phyloP scores from a whole-genome alignment of 2,329 filamentous ascomycete species.

The Biscogniauxia marginata region DNA sequence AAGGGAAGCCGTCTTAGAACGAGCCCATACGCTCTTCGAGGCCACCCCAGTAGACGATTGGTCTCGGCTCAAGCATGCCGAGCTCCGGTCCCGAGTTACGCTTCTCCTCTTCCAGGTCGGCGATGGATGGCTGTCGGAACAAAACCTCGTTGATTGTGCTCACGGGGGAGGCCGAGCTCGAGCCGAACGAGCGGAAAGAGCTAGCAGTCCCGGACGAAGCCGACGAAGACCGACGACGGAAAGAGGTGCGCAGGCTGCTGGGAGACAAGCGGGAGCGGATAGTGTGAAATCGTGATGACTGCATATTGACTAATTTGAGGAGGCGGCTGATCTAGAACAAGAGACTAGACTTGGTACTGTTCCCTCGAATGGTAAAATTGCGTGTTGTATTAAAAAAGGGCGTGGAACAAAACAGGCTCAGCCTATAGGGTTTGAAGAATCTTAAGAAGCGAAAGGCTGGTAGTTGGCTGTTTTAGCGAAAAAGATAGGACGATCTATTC shows the following conservation, averaged over 20 bases:
- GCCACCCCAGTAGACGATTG: slow-evolving; percentile 62
- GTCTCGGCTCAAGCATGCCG: slow-evolving; percentile 59
- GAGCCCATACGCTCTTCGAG: slow-evolving; percentile 59
- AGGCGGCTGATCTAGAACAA: slow-evolving; percentile 2
- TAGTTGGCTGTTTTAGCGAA: slow-evolving; percentile 14
- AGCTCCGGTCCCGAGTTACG: slow-evolving; percentile 52
- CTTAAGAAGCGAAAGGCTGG: slow-evolving; percentile 30
- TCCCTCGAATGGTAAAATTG: too few species aligned
- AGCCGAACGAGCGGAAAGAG: slow-evolving; percentile 42
- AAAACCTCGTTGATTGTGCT: slow-evolving; percentile 60
- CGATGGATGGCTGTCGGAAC: slow-evolving; percentile 55
- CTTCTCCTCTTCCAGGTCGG: slow-evolving; percentile 58
- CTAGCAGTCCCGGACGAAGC: slow-evolving; percentile 43
- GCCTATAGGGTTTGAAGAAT: slow-evolving; percentile 27
- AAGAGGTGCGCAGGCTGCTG: slow-evolving; percentile 48
- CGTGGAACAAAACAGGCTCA: slow-evolving; percentile 29
- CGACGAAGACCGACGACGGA: slow-evolving; percentile 53
- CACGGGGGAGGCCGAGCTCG: slow-evolving; percentile 43
- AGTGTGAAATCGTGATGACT: slow-evolving; percentile 48
- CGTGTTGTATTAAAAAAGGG: slow-evolving; percentile 13
- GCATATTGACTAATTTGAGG: slow-evolving; percentile 38
- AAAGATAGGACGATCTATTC: slow-evolving; percentile 34
- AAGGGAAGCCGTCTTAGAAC: slow-evolving; percentile 34
- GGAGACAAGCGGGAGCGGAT: slow-evolving; percentile 52
- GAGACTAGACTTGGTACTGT: not conserved